Percentiles rank a stretch among this genome's conserved stretches.
Evolutionary conservation across 2,329 filamentous ascomycete species (phyloP).

Genomic region (Volutella citrinella): DNA sequence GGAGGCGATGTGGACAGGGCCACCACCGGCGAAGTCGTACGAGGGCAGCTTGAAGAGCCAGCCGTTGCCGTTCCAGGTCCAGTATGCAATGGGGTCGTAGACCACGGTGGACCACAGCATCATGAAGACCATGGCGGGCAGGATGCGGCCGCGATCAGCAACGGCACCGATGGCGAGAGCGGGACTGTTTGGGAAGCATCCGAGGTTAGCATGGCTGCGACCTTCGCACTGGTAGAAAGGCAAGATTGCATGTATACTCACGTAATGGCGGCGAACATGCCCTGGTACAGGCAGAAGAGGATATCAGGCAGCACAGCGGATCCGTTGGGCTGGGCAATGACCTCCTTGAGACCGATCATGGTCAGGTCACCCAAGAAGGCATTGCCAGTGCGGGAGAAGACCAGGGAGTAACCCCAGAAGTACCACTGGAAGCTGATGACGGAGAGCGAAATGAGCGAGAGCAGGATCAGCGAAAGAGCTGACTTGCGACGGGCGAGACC

Average conservation of each 20-base stretch:
- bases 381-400: slow-evolving; percentile 78
- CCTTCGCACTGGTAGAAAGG: neutral
- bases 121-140: slow-evolving; percentile 63
- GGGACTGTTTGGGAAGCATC: no score
- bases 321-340: slow-evolving; percentile 72
- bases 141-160: slow-evolving; percentile 59
- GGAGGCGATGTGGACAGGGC: slow-evolving; percentile 72
- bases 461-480: slow-evolving; percentile 79
- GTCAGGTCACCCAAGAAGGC: slow-evolving; percentile 74
- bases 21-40: slow-evolving; percentile 73
- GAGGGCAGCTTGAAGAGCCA: slow-evolving; percentile 68
- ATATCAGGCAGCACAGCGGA: slow-evolving; percentile 73
- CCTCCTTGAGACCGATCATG: slow-evolving; percentile 79
- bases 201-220: no score
- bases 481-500: slow-evolving; percentile 87
- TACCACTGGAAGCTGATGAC: slow-evolving; percentile 91
- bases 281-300: slow-evolving; percentile 81
- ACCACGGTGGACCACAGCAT: slow-evolving; percentile 71
- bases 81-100: slow-evolving; percentile 72
- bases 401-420: slow-evolving; percentile 88
- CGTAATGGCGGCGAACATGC: slow-evolving; percentile 89
- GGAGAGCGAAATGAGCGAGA: slow-evolving; percentile 76
- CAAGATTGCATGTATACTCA: no score
- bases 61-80: slow-evolving; percentile 73
- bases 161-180: slow-evolving; percentile 59